phyloP scores from a whole-genome alignment of 116 monocot species.

The Phalaenopsis hybrid region DNA sequence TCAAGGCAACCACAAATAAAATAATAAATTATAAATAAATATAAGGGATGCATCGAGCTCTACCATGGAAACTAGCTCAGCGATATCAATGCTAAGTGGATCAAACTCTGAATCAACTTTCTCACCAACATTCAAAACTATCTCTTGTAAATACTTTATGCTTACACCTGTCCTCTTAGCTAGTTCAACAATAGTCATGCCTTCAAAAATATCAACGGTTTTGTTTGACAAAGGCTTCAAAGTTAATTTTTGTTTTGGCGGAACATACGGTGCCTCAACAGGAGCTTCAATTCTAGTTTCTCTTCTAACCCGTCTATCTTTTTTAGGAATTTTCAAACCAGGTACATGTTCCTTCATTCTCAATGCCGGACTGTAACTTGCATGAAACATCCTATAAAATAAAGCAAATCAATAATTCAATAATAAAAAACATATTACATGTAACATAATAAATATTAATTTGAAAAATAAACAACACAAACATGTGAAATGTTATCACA shows the following conservation, averaged over 20 bases:
- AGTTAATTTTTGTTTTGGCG: conserved; percentile 47
- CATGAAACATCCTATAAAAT: conserved; percentile 57
- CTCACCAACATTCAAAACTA: conserved; percentile 74
- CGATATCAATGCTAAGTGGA: conserved; percentile 71
- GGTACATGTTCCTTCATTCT: conserved; percentile 28
- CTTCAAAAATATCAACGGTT: conserved; percentile 94
- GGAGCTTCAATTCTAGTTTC: conserved; percentile 46
- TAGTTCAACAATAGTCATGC: conserved; percentile 88
- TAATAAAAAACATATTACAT: not conserved
- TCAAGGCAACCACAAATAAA: too few species aligned
- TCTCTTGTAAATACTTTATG: conserved; percentile 49
- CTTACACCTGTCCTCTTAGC: conserved; percentile 73
- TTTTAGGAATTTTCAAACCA: conserved; percentile 43
- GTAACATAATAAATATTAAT: not conserved
- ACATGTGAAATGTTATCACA: not conserved
- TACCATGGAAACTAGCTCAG: conserved; percentile 95
- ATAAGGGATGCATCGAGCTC: not conserved
- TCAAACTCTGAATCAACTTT: conserved; percentile 82
- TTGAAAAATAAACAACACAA: not conserved
- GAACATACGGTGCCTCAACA: conserved; percentile 69
- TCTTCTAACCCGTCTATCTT: conserved; percentile 39
- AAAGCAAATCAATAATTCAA: not conserved
- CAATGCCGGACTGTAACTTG: conserved; percentile 25
- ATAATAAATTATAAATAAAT: not conserved
- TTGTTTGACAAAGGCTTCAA: conserved; percentile 50